Conservation (phyloP, 2,329 filamentous ascomycete species). For the Aureobasidium musti region DNA sequence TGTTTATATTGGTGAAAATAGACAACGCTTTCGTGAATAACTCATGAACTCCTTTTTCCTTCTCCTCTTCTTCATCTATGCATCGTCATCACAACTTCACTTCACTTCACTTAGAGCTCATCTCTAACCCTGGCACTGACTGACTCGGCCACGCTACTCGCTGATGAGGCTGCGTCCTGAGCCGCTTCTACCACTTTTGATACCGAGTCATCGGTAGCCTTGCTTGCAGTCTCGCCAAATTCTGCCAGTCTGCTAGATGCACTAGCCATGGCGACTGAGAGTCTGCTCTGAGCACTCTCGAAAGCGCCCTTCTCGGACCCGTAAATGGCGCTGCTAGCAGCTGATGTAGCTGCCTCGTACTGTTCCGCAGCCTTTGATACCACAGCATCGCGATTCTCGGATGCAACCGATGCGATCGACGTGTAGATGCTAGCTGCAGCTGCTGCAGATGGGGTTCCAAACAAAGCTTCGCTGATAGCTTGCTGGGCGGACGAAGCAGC, state of each 20-base stretch:
- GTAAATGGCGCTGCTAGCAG: constrained; percentile 51
- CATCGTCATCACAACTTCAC: background rate
- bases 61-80: background rate
- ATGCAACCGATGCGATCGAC: constrained; percentile 50
- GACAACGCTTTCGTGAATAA: constrained; percentile 21
- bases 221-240: constrained; percentile 42
- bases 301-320: constrained; percentile 56
- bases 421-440: constrained; percentile 49
- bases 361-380: constrained; percentile 33
- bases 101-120: constrained; percentile 29
- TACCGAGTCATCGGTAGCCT: constrained; percentile 38
- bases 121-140: constrained; percentile 45
- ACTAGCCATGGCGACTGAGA: constrained; percentile 48
- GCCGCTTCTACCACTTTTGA: constrained; percentile 45
- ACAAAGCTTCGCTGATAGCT: constrained; percentile 60
- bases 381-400: constrained; percentile 44
- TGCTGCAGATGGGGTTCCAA: constrained; percentile 55
- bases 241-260: constrained; percentile 48
- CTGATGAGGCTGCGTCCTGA: constrained; percentile 52
- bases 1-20: constrained; percentile 24
- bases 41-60: constrained; percentile 11
- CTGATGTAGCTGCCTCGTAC: constrained; percentile 54
- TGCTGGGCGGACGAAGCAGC: constrained; percentile 58
- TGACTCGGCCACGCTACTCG: constrained; percentile 46
- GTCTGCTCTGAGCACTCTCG: constrained; percentile 48